Conservation (phyloP, 139 green algal genomes). For the Marvania coccoides region DNA sequence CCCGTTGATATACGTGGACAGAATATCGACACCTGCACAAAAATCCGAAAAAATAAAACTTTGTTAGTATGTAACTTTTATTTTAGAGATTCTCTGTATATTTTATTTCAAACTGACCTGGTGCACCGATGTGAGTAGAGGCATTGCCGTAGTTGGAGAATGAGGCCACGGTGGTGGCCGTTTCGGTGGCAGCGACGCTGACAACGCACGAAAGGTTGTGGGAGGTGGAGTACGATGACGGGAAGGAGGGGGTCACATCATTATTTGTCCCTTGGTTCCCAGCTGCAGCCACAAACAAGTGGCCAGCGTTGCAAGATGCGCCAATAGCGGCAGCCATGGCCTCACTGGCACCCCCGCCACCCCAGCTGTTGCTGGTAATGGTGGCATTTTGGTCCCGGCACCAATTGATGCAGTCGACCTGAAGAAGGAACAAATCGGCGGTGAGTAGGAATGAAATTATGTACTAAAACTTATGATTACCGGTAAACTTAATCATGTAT, state of each 20-base stretch:
- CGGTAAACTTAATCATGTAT: no score
- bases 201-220: not conserved
- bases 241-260: not conserved
- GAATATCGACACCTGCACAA: no score
- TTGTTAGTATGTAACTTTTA: no score
- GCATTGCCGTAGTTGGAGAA: constrained; percentile 11
- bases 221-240: not conserved
- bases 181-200: constrained; percentile 9
- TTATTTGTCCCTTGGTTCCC: constrained; percentile 14
- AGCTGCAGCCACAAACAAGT: constrained; percentile 29
- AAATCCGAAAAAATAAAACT: no score
- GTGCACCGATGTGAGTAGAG: not conserved
- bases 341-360: constrained; percentile 3
- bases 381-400: constrained; percentile 14
- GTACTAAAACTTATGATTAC: no score
- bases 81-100: no score
- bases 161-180: not conserved
- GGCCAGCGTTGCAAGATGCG: not conserved
- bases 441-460: no score
- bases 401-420: constrained; percentile 27
- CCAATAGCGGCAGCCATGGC: constrained; percentile 24
- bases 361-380: constrained; percentile 28
- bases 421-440: no score
- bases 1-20: not conserved
- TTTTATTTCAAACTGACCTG: no score